Percentiles rank a stretch among this genome's conserved stretches.
Evolutionary conservation across 2,329 filamentous ascomycete genomes (phyloP).

Genomic region (Sarocladium strictum): DNA sequence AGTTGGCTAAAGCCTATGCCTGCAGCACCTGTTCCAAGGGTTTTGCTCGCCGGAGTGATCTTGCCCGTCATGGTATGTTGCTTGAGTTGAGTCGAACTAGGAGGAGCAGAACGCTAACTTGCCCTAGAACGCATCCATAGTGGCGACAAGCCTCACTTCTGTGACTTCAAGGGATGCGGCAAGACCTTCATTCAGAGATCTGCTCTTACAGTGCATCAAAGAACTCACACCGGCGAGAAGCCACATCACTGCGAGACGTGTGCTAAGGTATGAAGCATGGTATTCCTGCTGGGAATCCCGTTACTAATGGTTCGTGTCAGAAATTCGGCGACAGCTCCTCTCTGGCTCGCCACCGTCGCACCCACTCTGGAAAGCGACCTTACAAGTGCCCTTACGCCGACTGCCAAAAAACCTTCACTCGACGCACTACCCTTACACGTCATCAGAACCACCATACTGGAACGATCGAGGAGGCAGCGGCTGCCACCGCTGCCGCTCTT

Average conservation of each 20-base stretch:
- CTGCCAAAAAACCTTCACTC: constrained; percentile 97
- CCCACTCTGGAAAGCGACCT: constrained; percentile 90
- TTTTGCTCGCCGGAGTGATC: constrained; percentile 88
- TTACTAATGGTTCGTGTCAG: too few relatives aligned
- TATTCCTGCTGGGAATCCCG: neutral
- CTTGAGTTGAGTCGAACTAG: too few relatives aligned
- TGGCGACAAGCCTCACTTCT: constrained; percentile 84
- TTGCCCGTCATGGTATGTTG: constrained; percentile 82
- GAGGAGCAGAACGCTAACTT: constrained; percentile 22
- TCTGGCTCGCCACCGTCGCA: constrained; percentile 84
- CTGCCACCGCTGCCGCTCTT: constrained; percentile 79
- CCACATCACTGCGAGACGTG: constrained; percentile 97
- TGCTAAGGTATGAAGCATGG: constrained; percentile 63
- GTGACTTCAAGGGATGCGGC: constrained; percentile 79
- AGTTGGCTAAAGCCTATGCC: constrained; percentile 65
- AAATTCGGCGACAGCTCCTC: constrained; percentile 91
- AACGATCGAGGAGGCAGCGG: constrained; percentile 88
- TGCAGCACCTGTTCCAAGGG: constrained; percentile 87
- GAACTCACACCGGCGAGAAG: constrained; percentile 96
- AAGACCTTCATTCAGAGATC: constrained; percentile 98
- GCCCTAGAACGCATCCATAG: constrained; percentile 89
- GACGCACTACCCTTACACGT: constrained; percentile 87
- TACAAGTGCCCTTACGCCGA: constrained; percentile 98
- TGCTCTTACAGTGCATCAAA: constrained; percentile 88
- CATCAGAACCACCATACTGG: constrained; percentile 96